Evolutionary conservation across 2,329 filamentous ascomycete species (phyloP).

Genomic region (Phaeoacremonium minimum): DNA sequence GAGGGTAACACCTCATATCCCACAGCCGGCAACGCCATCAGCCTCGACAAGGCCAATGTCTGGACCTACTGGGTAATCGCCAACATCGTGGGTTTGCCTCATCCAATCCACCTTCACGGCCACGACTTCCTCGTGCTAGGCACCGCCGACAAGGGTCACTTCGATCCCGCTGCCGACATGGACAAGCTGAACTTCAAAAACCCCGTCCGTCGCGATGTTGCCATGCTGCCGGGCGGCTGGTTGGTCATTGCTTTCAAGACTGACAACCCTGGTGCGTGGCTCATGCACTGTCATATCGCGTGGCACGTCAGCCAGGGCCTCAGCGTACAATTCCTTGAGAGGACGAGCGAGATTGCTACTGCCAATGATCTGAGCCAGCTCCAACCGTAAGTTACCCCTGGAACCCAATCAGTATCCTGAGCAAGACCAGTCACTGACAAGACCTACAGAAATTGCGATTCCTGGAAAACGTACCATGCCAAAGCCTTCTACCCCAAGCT

Average conservation of each 20-base stretch:
- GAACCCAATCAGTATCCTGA: too few species aligned
- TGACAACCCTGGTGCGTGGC: constrained; percentile 37
- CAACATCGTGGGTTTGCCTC: constrained; percentile 1
- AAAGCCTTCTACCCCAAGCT: too few species aligned
- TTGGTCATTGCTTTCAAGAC: constrained; percentile 30
- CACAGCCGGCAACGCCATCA: constrained; percentile 1
- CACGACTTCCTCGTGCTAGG: constrained; percentile 5
- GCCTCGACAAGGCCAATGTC: background rate
- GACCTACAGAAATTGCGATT: too few species aligned
- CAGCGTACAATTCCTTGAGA: too few species aligned
- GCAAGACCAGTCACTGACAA: too few species aligned
- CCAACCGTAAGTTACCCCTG: too few species aligned
- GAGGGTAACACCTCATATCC: constrained; percentile 4
- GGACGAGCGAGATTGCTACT: too few species aligned
- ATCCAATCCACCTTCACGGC: constrained; percentile 6
- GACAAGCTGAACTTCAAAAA: constrained; percentile 28
- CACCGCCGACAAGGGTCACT: background rate
- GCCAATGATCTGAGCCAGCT: too few species aligned
- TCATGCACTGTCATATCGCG: constrained; percentile 37
- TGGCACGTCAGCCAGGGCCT: too few species aligned
- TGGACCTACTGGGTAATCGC: constrained; percentile 6
- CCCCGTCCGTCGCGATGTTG: constrained; percentile 30
- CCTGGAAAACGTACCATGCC: too few species aligned
- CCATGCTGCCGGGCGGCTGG: constrained; percentile 28
- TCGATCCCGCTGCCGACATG: too few species aligned